phyloP scores from a whole-genome alignment of 371 early-diverging fungal species.

The Mortierella sp. region DNA sequence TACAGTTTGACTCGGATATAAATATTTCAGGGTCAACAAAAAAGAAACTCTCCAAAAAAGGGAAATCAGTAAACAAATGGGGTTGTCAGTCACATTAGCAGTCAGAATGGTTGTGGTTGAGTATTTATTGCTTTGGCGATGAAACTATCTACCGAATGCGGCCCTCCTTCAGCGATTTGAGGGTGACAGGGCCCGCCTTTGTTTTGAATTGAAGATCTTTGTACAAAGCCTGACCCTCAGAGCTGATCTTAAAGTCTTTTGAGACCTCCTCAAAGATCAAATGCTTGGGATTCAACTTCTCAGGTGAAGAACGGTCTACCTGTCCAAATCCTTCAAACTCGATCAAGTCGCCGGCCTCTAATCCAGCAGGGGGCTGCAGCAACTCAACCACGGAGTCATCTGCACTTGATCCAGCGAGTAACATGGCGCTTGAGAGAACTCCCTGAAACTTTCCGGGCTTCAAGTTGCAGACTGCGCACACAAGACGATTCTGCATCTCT shows the following conservation, averaged over 20 bases:
- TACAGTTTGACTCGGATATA: background rate
- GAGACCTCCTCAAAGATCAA: slow-evolving; percentile 67
- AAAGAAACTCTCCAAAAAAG: background rate
- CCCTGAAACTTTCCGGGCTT: slow-evolving; percentile 73
- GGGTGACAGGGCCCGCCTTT: slow-evolving; percentile 57
- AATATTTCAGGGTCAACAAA: background rate
- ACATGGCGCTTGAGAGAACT: slow-evolving; percentile 69
- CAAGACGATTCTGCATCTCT: slow-evolving; percentile 61
- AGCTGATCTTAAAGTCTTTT: slow-evolving; percentile 57
- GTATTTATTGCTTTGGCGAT: background rate
- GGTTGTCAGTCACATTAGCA: slow-evolving; percentile 1
- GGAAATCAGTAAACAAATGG: slow-evolving; percentile 1
- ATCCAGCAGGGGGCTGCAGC: slow-evolving; percentile 58
- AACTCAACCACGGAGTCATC: slow-evolving; percentile 57
- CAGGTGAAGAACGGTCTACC: slow-evolving; percentile 53
- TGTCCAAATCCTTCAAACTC: slow-evolving; percentile 56
- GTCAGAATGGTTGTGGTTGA: background rate
- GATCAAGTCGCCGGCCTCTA: slow-evolving; percentile 64
- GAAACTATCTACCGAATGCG: slow-evolving; percentile 40
- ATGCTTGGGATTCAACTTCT: slow-evolving; percentile 71
- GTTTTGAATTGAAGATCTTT: slow-evolving; percentile 64
- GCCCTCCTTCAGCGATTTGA: slow-evolving; percentile 56
- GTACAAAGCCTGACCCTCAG: slow-evolving; percentile 63
- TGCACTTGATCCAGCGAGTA: slow-evolving; percentile 62
- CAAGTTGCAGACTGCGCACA: slow-evolving; percentile 68